These are phyloP conservation scores for Trifolium pratense DNA, from an alignment of 306 rosid genomes.

Conservation along the genomic window DNA sequence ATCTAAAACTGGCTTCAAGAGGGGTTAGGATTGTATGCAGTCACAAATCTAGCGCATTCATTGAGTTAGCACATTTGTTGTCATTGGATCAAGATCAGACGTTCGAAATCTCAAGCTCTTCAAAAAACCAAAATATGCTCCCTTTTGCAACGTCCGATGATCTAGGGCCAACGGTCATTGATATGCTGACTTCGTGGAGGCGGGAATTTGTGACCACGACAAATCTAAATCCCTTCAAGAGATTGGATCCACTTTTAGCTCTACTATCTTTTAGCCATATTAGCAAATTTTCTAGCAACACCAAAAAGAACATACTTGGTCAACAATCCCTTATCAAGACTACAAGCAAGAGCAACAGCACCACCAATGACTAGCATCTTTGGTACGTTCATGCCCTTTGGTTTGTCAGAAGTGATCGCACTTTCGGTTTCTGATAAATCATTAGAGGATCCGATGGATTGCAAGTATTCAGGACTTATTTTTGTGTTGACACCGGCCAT, in stretches of 20 bases:
- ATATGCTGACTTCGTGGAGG: not conserved
- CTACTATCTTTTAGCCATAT: conserved; percentile 64
- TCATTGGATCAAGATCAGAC: not conserved
- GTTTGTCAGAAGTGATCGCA: conserved; percentile 52
- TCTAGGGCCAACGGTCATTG: too few species aligned
- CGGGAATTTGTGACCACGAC: not conserved
- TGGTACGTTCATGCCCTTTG: conserved; percentile 55
- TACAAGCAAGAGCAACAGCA: conserved; percentile 81
- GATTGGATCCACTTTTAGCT: conserved; percentile 36
- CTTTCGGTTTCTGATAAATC: conserved; percentile 43
- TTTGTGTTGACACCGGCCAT: conserved; percentile 60
- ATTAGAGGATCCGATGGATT: conserved; percentile 51
- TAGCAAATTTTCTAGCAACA: conserved; percentile 84
- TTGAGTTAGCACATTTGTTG: not conserved
- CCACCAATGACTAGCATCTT: conserved; percentile 76
- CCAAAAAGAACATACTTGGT: conserved; percentile 85
- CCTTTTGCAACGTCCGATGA: not conserved
- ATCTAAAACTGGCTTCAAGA: conserved; percentile 34
- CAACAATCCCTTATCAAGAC: conserved; percentile 82
- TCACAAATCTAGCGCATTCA: not conserved
- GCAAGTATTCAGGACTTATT: conserved; percentile 62
- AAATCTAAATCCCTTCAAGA: conserved; percentile 14
- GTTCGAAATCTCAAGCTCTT: not conserved
- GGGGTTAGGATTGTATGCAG: not conserved
- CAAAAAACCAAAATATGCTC: not conserved